Conservation (phyloP, 1,139 yeast species). For the Blastobotrys apis region DNA sequence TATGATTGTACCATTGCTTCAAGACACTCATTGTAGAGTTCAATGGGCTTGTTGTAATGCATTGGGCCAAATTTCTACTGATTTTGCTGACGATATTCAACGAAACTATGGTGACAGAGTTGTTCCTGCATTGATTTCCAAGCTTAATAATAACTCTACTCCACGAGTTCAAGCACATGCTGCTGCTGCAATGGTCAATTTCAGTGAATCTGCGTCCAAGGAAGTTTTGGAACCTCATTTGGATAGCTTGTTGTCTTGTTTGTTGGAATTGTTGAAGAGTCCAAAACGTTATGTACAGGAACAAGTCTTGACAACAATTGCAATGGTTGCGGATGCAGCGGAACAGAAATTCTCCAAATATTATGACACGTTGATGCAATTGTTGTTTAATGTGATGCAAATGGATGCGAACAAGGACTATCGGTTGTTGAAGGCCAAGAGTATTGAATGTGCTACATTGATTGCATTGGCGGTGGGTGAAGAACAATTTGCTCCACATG, state of each 20-base stretch:
- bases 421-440: slow-evolving; percentile 80
- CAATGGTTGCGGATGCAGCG: slow-evolving; percentile 98
- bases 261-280: slow-evolving; percentile 71
- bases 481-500: slow-evolving; percentile 76
- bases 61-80: slow-evolving; percentile 96
- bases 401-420: slow-evolving; percentile 78
- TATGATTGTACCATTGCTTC: slow-evolving; percentile 73
- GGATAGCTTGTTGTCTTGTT: slow-evolving; percentile 69
- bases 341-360: slow-evolving; percentile 83
- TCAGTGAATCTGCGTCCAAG: slow-evolving; percentile 86
- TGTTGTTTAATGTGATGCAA: slow-evolving; percentile 71
- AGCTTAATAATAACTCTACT: slow-evolving; percentile 62
- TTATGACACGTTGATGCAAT: slow-evolving; percentile 92
- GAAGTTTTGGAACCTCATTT: slow-evolving; percentile 85
- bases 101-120: slow-evolving; percentile 72
- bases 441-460: slow-evolving; percentile 91
- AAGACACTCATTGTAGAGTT: slow-evolving; percentile 86
- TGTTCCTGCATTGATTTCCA: slow-evolving; percentile 83
- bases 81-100: slow-evolving; percentile 87
- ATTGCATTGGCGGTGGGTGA: slow-evolving; percentile 97
- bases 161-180: slow-evolving; percentile 98
- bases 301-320: slow-evolving; percentile 93
- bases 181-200: slow-evolving; percentile 95
- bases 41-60: slow-evolving; percentile 98
- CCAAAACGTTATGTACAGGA: slow-evolving; percentile 94